Evolutionary conservation across 768 basidiomycete genomes (phyloP).

Genomic region (Postia placenta): DNA sequence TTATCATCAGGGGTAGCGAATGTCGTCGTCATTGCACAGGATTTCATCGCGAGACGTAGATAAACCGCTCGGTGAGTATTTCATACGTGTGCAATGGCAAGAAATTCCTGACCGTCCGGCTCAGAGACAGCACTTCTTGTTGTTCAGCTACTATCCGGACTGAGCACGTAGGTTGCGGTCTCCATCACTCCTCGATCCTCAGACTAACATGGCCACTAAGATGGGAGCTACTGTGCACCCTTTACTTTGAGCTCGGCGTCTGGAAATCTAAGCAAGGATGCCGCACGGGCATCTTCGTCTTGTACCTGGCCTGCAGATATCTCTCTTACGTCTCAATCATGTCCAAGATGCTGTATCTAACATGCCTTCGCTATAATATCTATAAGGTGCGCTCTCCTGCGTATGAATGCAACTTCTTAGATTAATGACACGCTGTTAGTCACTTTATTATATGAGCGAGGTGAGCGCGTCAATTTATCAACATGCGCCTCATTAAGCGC

Average conservation of each 20-base stretch:
- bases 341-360: not conserved
- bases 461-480: too few relatives aligned
- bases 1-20: too few relatives aligned
- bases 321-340: not conserved
- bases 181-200: too few relatives aligned
- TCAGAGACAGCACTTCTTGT: not conserved
- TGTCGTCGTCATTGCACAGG: not conserved
- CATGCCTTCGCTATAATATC: not conserved
- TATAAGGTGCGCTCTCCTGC: not conserved
- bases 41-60: not conserved
- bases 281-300: not conserved
- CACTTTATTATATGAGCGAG: too few relatives aligned
- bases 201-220: too few relatives aligned
- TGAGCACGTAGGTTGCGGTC: not conserved
- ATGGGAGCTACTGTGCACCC: not conserved
- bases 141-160: not conserved
- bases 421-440: too few relatives aligned
- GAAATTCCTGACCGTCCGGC: too few relatives aligned
- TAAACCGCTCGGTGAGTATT: not conserved
- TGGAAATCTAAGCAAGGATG: not conserved
- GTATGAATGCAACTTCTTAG: too few relatives aligned
- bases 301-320: constrained; percentile 1
- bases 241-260: not conserved
- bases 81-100: too few relatives aligned
- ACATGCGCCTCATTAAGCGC: not conserved